Evolutionary conservation across 257 asterid species (phyloP), one percentile per base, ranked within the genome.

Genomic region (Orobanche coerulescens): DNA sequence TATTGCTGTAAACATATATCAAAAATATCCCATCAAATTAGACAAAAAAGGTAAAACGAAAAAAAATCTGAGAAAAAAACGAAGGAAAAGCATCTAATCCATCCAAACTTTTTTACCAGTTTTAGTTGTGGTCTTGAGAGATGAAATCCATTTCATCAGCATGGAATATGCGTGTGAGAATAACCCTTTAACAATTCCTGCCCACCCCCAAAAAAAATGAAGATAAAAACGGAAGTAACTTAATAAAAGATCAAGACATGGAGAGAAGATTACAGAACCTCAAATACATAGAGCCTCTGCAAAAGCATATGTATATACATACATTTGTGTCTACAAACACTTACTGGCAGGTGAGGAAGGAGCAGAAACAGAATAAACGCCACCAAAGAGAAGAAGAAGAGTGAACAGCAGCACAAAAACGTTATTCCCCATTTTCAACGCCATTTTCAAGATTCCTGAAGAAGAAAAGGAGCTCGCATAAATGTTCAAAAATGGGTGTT

Each of bases 281-380:
- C 61, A 70, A 23, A 58, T 18, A 66, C 44, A 61, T 22, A 55
- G 8, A 30, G 25, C 40, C 1, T 46, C 8, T 20, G 30, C 15
- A 48, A 10, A 43, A 63, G 23, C 43, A 42, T 8, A 30, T 1
- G 63, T n/a, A 70, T 1, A 66, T n/a, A 70, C 63, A 57, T 33
- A 70, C 10, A 78, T 66, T 73, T 50, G 61, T 2, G 43, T 22
- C 55, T 7, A 28, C 6, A 4, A 40, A 60, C 18, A 48, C 95
- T 79, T 68, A 90, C 97, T 90, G 23, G 96, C 78, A 40, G 96
- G 95, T 10, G 94, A 81, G 37, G 88, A 48, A 62, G 91, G 54
- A 61, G 78, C 81, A 19, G 95, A 80, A 75, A 77, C 82, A 24
- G 85, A 78, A 48, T 46, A 76, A 13, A 73, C 85, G 42, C 73